A percentile compares a stretch with the other conserved stretches of the same genome.
Conservation (phyloP, 1,284 basidiomycete species). For the Testicularia cyperi region DNA sequence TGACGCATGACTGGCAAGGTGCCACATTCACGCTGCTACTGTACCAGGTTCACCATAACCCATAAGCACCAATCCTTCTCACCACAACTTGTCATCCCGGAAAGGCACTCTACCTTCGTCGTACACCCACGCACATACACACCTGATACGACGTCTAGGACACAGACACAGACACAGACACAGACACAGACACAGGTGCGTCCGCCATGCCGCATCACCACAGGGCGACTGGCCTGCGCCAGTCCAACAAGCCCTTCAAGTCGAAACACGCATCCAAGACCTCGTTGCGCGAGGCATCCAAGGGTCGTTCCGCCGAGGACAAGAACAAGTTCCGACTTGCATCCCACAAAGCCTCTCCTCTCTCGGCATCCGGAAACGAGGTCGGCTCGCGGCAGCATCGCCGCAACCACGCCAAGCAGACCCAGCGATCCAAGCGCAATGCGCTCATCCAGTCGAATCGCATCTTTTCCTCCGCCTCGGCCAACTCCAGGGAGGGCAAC, state of each 20-base stretch:
- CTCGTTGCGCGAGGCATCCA: constrained; percentile 41
- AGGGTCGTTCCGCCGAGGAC: constrained; percentile 37
- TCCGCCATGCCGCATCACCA: constrained; percentile 53
- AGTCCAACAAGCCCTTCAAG: constrained; percentile 58
- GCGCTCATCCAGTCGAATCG: constrained; percentile 51
- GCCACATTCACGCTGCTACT: too few relatives aligned
- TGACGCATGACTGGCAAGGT: too few relatives aligned
- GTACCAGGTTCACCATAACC: too few relatives aligned
- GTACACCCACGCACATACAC: too few relatives aligned
- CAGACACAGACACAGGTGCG: too few relatives aligned
- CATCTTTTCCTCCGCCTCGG: constrained; percentile 26
- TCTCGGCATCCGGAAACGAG: constrained; percentile 43
- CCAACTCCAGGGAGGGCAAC: constrained; percentile 17
- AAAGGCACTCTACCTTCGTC: too few relatives aligned
- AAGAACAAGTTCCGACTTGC: constrained; percentile 18
- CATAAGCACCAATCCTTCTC: too few relatives aligned
- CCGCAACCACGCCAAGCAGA: constrained; percentile 53
- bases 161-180: too few relatives aligned
- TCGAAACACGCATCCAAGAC: constrained; percentile 57
- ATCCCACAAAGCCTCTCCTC: constrained; percentile 42
- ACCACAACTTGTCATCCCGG: too few relatives aligned
- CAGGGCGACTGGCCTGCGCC: constrained; percentile 47
- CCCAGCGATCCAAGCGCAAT: constrained; percentile 49
- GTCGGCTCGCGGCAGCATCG: constrained; percentile 45
- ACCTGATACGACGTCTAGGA: too few relatives aligned